Evolutionary conservation across 768 basidiomycete species (phyloP), one percentile per base, ranked within the genome.

Genomic region (Tulasnella sp.): DNA sequence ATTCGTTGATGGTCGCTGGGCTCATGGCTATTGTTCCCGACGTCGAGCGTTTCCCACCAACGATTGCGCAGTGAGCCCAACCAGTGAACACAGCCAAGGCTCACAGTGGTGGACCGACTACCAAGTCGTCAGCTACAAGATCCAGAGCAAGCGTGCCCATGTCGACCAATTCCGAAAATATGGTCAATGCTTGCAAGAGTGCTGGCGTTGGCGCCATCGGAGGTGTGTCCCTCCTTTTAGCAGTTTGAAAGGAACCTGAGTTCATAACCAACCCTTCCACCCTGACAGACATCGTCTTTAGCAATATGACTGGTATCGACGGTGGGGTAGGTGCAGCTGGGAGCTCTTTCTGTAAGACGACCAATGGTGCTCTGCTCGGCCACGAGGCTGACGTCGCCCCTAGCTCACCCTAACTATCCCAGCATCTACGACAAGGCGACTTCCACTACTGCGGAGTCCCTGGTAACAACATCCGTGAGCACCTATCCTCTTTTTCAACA

Each of bases 291-390:
- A n/a, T 31, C 46, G 27, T 77, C 42, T 82, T 75, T 78, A 83
- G 83, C 74, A 80, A 83, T 76, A 83, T 83, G 83, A 80, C 82
- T 34, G 83, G 82, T 24, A 78, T 78, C 19, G 80, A 82, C 38
- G 48, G 44, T 39, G 83, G 79, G 16, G 76, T 38, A 24, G 83
- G 82, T 34, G 62, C 78, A 31, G 82, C 74, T n/a, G 81, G 82
- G 3, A 80, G 44, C 75, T 36, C 75, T 5, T 75, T 75, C 75
- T 42, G 75, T 75, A 21, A 48, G 75, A 52, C 2, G 21, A 74
- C 4, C n/a, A 42, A 1, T 27, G 24, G 24, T 31, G 12, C n/a
- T 58, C 62, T 18, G 14, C 34, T 24, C 62, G n/a, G 24, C 14
- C 27, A 24, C 62, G 62, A 1, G 62, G 36, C 62, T 27, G 27